Percentiles rank a stretch among this genome's conserved stretches.
Evolutionary conservation across 345 rosid species (phyloP).

Genomic region (Nephelium lappaceum): DNA sequence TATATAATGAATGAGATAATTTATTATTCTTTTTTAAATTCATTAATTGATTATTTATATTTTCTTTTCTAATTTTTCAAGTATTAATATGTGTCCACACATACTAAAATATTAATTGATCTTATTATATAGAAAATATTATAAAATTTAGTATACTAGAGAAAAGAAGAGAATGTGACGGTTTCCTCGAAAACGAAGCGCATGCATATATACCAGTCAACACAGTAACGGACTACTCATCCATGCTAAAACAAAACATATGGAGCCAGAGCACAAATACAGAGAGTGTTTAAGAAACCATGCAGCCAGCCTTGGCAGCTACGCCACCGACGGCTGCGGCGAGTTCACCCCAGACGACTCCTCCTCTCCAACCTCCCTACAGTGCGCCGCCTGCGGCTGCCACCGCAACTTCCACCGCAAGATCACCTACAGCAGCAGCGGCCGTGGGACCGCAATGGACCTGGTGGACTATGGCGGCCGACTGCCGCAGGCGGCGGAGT

Average conservation of each 20-base stretch:
- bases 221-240: neutral
- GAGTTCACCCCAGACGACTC: slow-evolving; percentile 53
- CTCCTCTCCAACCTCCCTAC: slow-evolving; percentile 42
- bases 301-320: slow-evolving; percentile 83
- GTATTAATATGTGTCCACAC: too few species aligned
- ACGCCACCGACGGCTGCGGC: slow-evolving; percentile 86
- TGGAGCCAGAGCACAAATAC: slow-evolving; percentile 38
- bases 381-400: slow-evolving; percentile 90
- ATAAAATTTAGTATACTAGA: too few species aligned
- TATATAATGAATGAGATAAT: too few species aligned
- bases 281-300: slow-evolving; percentile 87
- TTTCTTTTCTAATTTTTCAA: too few species aligned
- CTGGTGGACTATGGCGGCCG: slow-evolving; percentile 24
- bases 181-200: too few species aligned
- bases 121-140: too few species aligned
- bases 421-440: slow-evolving; percentile 29
- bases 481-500: slow-evolving; percentile 12
- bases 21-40: too few species aligned
- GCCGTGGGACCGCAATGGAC: slow-evolving; percentile 28
- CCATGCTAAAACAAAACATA: neutral
- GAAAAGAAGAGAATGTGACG: too few species aligned
- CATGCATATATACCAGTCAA: too few species aligned
- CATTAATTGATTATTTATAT: too few species aligned
- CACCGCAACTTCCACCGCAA: slow-evolving; percentile 97
- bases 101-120: too few species aligned